These are phyloP conservation scores for Brassica cretica DNA, from an alignment of 345 rosid species.

Conservation along the genomic window DNA sequence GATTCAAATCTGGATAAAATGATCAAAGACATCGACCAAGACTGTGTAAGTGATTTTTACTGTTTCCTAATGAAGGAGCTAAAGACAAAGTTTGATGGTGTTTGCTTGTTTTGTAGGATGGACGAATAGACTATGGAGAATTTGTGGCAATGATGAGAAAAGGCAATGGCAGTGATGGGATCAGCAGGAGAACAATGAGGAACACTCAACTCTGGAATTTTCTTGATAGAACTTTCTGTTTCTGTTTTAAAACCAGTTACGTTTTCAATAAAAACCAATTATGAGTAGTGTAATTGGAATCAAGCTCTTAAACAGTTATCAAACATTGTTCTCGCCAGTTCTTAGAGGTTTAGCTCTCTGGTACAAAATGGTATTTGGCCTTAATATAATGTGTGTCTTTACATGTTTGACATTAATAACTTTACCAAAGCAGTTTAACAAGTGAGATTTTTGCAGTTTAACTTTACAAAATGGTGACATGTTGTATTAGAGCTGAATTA, in stretches of 20 bases:
- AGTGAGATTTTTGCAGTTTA: not conserved
- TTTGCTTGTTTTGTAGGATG: constrained; percentile 51
- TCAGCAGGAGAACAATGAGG: constrained; percentile 65
- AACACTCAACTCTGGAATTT: constrained; percentile 34
- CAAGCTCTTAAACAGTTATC: not conserved
- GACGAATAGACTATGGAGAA: constrained; percentile 67
- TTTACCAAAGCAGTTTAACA: not conserved
- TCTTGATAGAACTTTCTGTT: not conserved
- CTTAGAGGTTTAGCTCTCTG: not conserved
- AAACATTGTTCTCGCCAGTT: not conserved
- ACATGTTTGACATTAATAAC: not conserved
- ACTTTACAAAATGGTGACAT: too few species aligned
- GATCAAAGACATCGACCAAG: constrained; percentile 83
- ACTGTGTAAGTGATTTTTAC: constrained; percentile 52
- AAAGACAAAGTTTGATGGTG: not conserved
- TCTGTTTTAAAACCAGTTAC: not conserved
- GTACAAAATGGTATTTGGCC: not conserved
- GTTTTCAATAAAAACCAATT: not conserved
- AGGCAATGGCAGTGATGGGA: constrained; percentile 57
- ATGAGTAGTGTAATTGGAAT: not conserved
- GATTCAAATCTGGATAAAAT: constrained; percentile 71
- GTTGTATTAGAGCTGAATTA: too few species aligned
- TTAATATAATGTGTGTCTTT: too few species aligned
- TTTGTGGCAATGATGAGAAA: constrained; percentile 80
- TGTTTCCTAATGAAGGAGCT: constrained; percentile 15